These are phyloP conservation scores for Beauveria sp. DNA, from an alignment of 2,329 filamentous ascomycete species.

Conservation along the genomic window DNA sequence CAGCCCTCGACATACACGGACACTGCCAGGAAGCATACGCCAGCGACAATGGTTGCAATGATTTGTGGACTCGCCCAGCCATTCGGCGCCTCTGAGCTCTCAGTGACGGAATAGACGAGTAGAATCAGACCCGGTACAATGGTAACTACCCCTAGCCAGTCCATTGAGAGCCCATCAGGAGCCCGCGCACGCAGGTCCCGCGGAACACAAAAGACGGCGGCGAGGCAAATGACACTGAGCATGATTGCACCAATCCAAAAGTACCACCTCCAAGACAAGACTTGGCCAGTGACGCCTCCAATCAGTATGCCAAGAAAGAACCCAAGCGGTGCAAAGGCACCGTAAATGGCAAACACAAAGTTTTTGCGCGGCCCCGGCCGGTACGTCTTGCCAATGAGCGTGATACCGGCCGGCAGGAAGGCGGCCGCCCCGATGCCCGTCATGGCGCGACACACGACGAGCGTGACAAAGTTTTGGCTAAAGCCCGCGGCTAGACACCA, in stretches of 20 bases:
- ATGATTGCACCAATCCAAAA: conserved; percentile 53
- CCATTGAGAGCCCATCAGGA: conserved; percentile 24
- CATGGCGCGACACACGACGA: conserved; percentile 60
- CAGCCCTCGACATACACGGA: conserved; percentile 59
- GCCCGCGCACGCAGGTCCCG: background rate
- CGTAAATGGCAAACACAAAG: conserved; percentile 50
- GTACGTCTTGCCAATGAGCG: conserved; percentile 57
- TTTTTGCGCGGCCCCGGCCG: conserved; percentile 63
- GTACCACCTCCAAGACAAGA: conserved; percentile 56
- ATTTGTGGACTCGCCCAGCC: conserved; percentile 62
- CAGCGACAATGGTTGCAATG: conserved; percentile 48
- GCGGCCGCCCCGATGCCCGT: conserved; percentile 62
- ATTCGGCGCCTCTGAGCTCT: conserved; percentile 51
- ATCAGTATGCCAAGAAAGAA: conserved; percentile 59
- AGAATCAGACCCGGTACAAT: conserved; percentile 53
- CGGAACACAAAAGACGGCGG: background rate
- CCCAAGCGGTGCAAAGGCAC: conserved; percentile 44
- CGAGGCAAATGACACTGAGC: conserved; percentile 30
- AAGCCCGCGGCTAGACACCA: conserved; percentile 63
- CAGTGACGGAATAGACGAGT: conserved; percentile 62
- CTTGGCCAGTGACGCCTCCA: conserved; percentile 53
- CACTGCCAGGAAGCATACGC: conserved; percentile 41
- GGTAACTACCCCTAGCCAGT: conserved; percentile 49
- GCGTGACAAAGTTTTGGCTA: conserved; percentile 53
- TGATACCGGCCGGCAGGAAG: conserved; percentile 60